phyloP scores from a whole-genome alignment of 2,329 filamentous ascomycete species.

The Harringtonia lauricola region DNA sequence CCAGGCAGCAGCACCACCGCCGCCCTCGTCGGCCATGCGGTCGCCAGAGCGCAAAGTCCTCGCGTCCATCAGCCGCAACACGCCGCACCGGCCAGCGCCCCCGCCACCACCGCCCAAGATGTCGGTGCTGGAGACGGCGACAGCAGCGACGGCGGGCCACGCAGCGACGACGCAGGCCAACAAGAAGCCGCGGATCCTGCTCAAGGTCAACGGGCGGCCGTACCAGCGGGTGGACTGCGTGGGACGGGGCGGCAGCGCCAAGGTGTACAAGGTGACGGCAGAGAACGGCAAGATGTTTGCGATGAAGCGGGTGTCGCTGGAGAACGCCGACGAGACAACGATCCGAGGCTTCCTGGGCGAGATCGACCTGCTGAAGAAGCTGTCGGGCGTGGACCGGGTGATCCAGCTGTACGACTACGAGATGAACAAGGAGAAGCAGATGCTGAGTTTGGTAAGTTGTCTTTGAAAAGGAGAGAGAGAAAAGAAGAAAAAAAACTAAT shows the following conservation, averaged over 20 bases:
- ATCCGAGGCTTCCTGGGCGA: conserved; percentile 88
- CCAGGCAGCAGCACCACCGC: neutral
- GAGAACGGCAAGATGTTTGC: conserved; percentile 96
- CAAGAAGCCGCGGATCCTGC: conserved; percentile 67
- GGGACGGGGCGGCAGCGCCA: conserved; percentile 83
- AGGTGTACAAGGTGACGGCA: conserved; percentile 92
- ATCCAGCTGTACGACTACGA: conserved; percentile 88
- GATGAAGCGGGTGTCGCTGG: conserved; percentile 82
- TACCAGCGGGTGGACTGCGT: conserved; percentile 87
- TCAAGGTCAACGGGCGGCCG: conserved; percentile 81
- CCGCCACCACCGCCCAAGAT: conserved; percentile 85
- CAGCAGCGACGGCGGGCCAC: conserved; percentile 68
- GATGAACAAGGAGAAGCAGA: conserved; percentile 83
- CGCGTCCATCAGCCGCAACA: conserved; percentile 47
- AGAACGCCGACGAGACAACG: conserved; percentile 75
- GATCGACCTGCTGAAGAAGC: conserved; percentile 76
- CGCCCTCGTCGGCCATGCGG: neutral
- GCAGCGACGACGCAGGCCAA: conserved; percentile 57
- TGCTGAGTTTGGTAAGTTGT: conserved; percentile 65
- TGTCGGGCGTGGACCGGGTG: conserved; percentile 79
- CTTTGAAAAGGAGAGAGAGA: too few species aligned
- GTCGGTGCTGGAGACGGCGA: conserved; percentile 89
- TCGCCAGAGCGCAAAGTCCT: conserved; percentile 42
- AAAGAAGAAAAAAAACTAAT: too few species aligned
- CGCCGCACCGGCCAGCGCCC: conserved; percentile 66